These are phyloP conservation scores for Penicillium atrosanguineum DNA, from an alignment of 495 filamentous ascomycete species.

Conservation along the genomic window DNA sequence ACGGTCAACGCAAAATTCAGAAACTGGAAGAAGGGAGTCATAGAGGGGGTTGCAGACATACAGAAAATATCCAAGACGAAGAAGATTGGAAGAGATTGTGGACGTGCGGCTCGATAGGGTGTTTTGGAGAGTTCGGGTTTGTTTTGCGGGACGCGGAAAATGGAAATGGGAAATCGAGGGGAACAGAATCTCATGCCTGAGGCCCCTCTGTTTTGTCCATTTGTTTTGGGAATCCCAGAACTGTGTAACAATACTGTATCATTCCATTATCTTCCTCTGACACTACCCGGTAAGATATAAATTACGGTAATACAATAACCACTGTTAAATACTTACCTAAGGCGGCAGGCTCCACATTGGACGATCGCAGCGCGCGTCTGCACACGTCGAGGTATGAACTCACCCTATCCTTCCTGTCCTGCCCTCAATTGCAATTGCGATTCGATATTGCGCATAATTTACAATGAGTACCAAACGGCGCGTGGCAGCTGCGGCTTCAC, in stretches of 20 bases:
- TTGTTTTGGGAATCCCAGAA: neutral
- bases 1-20: neutral
- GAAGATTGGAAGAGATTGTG: neutral
- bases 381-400: slow-evolving; percentile 23
- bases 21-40: neutral
- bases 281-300: neutral
- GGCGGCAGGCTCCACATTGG: slow-evolving; percentile 13
- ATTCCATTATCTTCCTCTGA: neutral
- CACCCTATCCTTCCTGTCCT: neutral
- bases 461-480: slow-evolving; percentile 71
- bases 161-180: slow-evolving; percentile 13
- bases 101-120: neutral
- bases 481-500: slow-evolving; percentile 39
- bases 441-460: neutral
- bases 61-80: neutral
- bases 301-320: slow-evolving; percentile 2
- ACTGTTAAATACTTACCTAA: slow-evolving; percentile 23
- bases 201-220: neutral
- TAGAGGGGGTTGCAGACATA: neutral
- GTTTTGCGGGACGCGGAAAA: slow-evolving; percentile 28
- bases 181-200: slow-evolving; percentile 2
- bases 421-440: neutral
- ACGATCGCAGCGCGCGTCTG: slow-evolving; percentile 28
- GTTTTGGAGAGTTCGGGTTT: slow-evolving; percentile 13
- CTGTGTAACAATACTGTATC: neutral